These are phyloP conservation scores for Escovopsis weberi DNA, from an alignment of 2,329 filamentous ascomycete genomes.

Conservation along the genomic window DNA sequence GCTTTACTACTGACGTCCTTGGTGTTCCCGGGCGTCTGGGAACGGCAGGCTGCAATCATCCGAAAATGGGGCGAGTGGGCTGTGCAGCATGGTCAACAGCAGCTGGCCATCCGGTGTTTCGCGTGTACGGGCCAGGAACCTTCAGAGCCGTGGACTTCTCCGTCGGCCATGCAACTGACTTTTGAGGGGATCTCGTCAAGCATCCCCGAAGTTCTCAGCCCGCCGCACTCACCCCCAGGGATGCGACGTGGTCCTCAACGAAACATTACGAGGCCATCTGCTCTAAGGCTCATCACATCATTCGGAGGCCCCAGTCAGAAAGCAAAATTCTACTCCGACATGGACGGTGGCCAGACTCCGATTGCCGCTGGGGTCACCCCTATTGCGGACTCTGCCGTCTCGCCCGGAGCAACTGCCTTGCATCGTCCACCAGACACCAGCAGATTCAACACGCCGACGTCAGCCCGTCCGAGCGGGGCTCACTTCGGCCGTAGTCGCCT, in stretches of 20 bases:
- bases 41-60: conserved; percentile 73
- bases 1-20: conserved; percentile 79
- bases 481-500: conserved; percentile 50
- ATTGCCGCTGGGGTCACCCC: conserved; percentile 76
- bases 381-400: conserved; percentile 59
- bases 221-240: conserved; percentile 60
- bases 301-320: conserved; percentile 54
- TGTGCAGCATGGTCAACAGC: conserved; percentile 72
- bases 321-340: conserved; percentile 46
- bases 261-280: conserved; percentile 62
- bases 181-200: conserved; percentile 39
- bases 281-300: conserved; percentile 81
- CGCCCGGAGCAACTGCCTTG: conserved; percentile 54
- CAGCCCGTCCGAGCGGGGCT: conserved; percentile 43
- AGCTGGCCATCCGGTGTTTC: conserved; percentile 84
- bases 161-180: conserved; percentile 51
- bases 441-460: conserved; percentile 54
- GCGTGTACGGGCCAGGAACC: conserved; percentile 80
- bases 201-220: conserved; percentile 50
- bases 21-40: conserved; percentile 74
- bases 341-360: conserved; percentile 52
- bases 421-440: conserved; percentile 52
- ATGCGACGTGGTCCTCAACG: conserved; percentile 43
- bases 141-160: conserved; percentile 76
- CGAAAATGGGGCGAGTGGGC: conserved; percentile 93